Base-by-base conservation (phyloP, 306 rosid species). In the Ormosia semicastrata region DNA sequence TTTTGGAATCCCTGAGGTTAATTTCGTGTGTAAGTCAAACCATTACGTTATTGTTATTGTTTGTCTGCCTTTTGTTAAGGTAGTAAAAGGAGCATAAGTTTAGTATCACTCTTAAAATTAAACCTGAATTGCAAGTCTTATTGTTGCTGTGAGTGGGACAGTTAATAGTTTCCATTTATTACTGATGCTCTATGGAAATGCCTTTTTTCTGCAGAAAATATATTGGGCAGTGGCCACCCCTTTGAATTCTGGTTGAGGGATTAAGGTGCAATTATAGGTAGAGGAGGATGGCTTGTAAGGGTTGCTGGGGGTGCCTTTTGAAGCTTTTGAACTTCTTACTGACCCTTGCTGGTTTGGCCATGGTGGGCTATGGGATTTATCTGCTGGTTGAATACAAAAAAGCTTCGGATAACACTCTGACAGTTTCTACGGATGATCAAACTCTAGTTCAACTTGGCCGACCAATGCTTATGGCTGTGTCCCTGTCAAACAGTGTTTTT, bases 281-380 rank as follows among this genome's bases (percentile, higher is more conserved):
- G 83, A 77, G 78, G 89, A 93, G 79, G 87, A 96, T 96, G 99
- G 92, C 97, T 6, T 96, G 99, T 86, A 90, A 87, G 87, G 97
- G 99, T 66, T 96, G 80, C 88, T 93, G 92, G 88, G 97, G 82
- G 80, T 96, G 91, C 80, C 82, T 96, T 56, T 87, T 96, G 90
- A 96, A 96, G 94, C 88, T 96, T 72, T 85, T 96, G 85, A 96
- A 96, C 91, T 89, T 91, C 83, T 41, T 96, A 33, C 8, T 96
- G 89, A 92, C 94, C 76, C 83, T 96, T 77, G 81, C 87, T 81
- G 99, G 99, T 85, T 86, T 96, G 73, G 95, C 98, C 78, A 93
- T 92, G 85, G 95, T 93, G 88, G 97, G 94, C 11, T 96, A 96
- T 57, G 99, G 99, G 83, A 91, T 96, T 79, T 96, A 96, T 89